These are phyloP conservation scores for Peronospora belbahrii DNA, from an alignment of 352 stramenopile genomes.

Conservation along the genomic window DNA sequence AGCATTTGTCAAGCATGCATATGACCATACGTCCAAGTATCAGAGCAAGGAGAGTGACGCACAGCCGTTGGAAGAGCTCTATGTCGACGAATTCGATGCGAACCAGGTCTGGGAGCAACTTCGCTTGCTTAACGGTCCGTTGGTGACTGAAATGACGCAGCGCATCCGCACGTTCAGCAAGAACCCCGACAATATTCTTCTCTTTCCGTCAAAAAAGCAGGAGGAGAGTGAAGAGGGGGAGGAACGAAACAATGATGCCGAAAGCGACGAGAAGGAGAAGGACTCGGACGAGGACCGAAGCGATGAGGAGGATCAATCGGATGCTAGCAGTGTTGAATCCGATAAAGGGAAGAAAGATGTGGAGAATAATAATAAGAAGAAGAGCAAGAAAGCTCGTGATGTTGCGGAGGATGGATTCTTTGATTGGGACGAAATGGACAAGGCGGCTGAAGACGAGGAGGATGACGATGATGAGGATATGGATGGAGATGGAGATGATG, in stretches of 20 bases:
- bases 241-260: conserved; percentile 20
- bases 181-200: conserved; percentile 40
- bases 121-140: conserved; percentile 67
- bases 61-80: conserved; percentile 63
- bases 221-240: conserved; percentile 27
- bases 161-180: conserved; percentile 65
- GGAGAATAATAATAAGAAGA: conserved; percentile 31
- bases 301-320: conserved; percentile 23
- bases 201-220: conserved; percentile 50
- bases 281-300: conserved; percentile 1
- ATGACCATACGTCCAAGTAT: conserved; percentile 64
- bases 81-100: conserved; percentile 75
- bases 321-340: conserved; percentile 11
- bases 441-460: conserved; percentile 66
- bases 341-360: conserved; percentile 28
- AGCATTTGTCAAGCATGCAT: conserved; percentile 72
- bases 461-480: conserved; percentile 35
- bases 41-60: conserved; percentile 31
- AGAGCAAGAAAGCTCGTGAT: conserved; percentile 53
- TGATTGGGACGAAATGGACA: conserved; percentile 85
- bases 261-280: conserved; percentile 18
- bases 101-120: conserved; percentile 85
- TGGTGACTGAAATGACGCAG: conserved; percentile 62
- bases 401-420: conserved; percentile 78
- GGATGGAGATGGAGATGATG: conserved; percentile 25